Evolutionary conservation across 345 rosid genomes (phyloP).

Genomic region (Arabidopsis arenosa): DNA sequence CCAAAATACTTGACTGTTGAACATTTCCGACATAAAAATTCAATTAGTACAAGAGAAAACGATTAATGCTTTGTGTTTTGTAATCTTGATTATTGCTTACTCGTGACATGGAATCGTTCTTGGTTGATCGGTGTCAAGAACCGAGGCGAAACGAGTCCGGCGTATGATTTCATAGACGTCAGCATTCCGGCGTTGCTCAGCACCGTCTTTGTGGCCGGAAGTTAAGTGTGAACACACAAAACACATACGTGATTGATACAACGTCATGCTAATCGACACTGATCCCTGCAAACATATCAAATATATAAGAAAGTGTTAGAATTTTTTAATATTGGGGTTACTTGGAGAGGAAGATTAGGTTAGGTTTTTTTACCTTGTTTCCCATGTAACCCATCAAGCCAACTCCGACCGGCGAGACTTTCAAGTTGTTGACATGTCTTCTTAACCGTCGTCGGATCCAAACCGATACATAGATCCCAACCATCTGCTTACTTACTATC

Average conservation of each 20-base stretch:
- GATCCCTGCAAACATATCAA: constrained; percentile 73
- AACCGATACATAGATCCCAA: constrained; percentile 89
- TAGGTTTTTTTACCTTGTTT: constrained; percentile 71
- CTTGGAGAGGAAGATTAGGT: constrained; percentile 39
- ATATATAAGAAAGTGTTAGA: background rate
- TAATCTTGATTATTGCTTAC: constrained; percentile 53
- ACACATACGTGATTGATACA: constrained; percentile 91
- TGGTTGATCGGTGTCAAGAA: constrained; percentile 71
- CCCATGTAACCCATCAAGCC: constrained; percentile 99
- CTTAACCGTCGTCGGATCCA: constrained; percentile 92
- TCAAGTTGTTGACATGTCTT: constrained; percentile 84
- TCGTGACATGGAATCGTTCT: constrained; percentile 89
- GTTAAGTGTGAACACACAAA: constrained; percentile 98
- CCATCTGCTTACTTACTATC: constrained; percentile 98
- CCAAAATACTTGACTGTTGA: constrained; percentile 90
- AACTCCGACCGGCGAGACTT: constrained; percentile 95
- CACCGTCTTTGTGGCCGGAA: constrained; percentile 95
- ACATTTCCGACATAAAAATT: background rate
- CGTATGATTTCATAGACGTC: constrained; percentile 84
- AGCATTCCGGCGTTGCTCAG: constrained; percentile 85
- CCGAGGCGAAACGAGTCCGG: constrained; percentile 80
- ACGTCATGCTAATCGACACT: constrained; percentile 92
- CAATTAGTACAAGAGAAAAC: background rate
- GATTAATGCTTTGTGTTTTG: background rate
- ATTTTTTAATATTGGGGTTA: background rate